phyloP scores from a whole-genome alignment of 2,329 filamentous ascomycete species.

The Nemania sp. region DNA sequence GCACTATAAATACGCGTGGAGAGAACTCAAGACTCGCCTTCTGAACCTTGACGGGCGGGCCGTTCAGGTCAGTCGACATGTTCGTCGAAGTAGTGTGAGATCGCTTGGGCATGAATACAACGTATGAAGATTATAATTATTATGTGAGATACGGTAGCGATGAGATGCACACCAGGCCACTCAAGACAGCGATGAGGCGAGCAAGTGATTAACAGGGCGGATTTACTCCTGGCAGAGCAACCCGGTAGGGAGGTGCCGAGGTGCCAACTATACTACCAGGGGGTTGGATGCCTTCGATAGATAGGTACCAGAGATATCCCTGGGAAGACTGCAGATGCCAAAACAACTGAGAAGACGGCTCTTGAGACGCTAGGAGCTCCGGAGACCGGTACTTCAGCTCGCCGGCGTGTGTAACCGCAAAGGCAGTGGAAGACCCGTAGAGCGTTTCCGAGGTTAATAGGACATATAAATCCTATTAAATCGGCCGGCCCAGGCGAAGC shows the following conservation, averaged over 20 bases:
- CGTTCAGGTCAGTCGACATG: constrained; percentile 38
- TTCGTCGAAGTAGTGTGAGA: constrained; percentile 38
- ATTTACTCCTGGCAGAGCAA: too few species aligned
- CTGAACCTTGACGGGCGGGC: constrained; percentile 41
- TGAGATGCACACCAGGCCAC: not conserved
- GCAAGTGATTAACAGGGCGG: too few species aligned
- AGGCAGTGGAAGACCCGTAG: constrained; percentile 11
- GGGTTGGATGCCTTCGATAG: too few species aligned
- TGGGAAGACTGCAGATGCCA: not conserved
- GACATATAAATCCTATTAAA: too few species aligned
- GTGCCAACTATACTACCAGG: too few species aligned
- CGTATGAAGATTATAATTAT: not conserved
- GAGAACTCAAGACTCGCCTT: constrained; percentile 34
- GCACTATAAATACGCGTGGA: not conserved
- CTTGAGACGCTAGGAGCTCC: constrained; percentile 5
- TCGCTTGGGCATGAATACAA: constrained; percentile 45
- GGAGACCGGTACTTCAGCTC: constrained; percentile 6
- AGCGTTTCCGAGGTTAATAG: not conserved
- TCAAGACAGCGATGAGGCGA: constrained; percentile 5
- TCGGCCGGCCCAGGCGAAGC: too few species aligned
- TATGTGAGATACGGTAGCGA: not conserved
- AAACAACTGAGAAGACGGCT: constrained; percentile 1
- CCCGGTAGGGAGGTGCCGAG: too few species aligned
- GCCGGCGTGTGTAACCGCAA: constrained; percentile 27
- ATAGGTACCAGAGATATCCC: not conserved